Percentiles rank a stretch among this genome's conserved stretches.
phyloP scores from a whole-genome alignment of 192 early-diverging fungal species.

The Coemansia erecta region DNA sequence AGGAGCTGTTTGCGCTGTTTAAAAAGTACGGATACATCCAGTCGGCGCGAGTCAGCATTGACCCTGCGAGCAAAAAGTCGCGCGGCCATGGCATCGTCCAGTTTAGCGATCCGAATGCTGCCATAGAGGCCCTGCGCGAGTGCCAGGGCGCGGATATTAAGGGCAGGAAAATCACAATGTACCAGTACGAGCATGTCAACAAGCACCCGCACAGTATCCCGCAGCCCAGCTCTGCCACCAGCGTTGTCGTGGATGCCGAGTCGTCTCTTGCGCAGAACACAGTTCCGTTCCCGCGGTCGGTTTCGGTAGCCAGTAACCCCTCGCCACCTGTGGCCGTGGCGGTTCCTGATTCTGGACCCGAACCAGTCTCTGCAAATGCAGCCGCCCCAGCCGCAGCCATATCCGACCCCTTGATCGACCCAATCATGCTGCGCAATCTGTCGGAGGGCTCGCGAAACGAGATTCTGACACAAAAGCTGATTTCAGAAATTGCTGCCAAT shows the following conservation, averaged over 20 bases:
- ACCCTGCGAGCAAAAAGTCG: slow-evolving; percentile 43
- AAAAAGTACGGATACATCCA: slow-evolving; percentile 57
- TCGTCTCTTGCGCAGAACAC: background rate
- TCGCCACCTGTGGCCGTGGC: background rate
- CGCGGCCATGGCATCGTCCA: slow-evolving; percentile 51
- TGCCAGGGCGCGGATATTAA: slow-evolving; percentile 53
- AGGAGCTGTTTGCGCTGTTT: slow-evolving; percentile 55
- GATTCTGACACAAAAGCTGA: slow-evolving; percentile 42
- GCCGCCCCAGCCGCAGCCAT: background rate
- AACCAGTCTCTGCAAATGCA: background rate
- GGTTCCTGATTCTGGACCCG: background rate
- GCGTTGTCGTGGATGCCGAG: background rate
- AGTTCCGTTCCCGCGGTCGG: slow-evolving; percentile 26
- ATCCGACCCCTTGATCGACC: slow-evolving; percentile 35
- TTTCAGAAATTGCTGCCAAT: slow-evolving; percentile 34
- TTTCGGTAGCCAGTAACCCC: slow-evolving; percentile 17
- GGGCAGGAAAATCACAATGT: slow-evolving; percentile 52
- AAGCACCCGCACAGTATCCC: slow-evolving; percentile 13
- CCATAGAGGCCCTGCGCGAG: slow-evolving; percentile 42
- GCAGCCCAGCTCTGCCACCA: background rate
- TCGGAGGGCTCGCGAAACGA: slow-evolving; percentile 39
- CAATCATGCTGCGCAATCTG: slow-evolving; percentile 33
- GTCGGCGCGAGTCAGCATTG: slow-evolving; percentile 54
- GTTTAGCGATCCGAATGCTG: slow-evolving; percentile 48
- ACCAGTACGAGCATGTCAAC: slow-evolving; percentile 53